phyloP scores from a whole-genome alignment of 2,329 filamentous ascomycete genomes.

The Trichoderma sp. region DNA sequence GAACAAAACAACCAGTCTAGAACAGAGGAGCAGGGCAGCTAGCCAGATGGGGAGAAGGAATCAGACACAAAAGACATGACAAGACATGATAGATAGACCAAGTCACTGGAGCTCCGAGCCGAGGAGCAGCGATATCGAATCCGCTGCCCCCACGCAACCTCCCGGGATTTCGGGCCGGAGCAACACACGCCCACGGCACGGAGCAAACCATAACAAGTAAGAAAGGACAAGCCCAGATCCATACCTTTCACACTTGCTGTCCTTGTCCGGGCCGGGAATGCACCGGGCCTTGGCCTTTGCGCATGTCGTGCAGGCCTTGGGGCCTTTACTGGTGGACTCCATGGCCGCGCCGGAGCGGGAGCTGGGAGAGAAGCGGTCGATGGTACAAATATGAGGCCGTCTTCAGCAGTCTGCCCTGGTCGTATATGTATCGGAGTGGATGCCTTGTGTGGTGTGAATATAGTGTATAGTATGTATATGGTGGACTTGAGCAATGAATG shows the following conservation, averaged over 20 bases:
- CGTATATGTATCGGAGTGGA: background rate
- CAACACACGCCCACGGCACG: background rate
- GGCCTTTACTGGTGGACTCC: constrained; percentile 44
- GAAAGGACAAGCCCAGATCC: constrained; percentile 18
- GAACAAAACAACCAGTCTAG: background rate
- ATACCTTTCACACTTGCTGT: constrained; percentile 52
- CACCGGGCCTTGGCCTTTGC: constrained; percentile 56
- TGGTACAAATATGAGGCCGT: background rate
- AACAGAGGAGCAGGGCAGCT: background rate
- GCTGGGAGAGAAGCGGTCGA: background rate
- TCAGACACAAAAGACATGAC: background rate
- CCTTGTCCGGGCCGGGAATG: constrained; percentile 44
- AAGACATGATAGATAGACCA: background rate
- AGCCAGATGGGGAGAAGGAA: background rate
- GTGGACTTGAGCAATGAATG: background rate
- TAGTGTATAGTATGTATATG: background rate
- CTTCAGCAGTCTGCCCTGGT: background rate
- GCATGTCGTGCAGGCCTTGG: constrained; percentile 53
- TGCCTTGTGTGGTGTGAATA: background rate
- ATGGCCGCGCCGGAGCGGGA: constrained; percentile 22
- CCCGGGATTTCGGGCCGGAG: constrained; percentile 9
- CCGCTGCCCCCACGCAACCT: constrained; percentile 8
- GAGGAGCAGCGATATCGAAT: background rate
- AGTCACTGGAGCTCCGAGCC: background rate
- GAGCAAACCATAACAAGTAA: background rate